Conservation (phyloP, 2,329 filamentous ascomycete species). For the Exophiala viscosa region DNA sequence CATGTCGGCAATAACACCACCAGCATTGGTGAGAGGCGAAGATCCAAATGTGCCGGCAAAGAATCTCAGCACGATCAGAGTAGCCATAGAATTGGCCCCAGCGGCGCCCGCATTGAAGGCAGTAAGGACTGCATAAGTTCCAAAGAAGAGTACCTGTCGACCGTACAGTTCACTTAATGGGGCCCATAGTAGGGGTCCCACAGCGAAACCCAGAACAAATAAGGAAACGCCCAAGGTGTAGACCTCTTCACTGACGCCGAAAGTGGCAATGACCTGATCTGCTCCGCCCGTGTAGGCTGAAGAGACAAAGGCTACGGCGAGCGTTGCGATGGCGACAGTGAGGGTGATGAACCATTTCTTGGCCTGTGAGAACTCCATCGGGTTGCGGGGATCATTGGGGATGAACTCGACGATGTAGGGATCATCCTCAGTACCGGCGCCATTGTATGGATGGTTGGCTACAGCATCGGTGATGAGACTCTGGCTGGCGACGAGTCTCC, state of each 20-base stretch:
- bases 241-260: constrained; percentile 44
- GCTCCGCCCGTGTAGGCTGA: constrained; percentile 58
- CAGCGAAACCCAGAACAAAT: constrained; percentile 51
- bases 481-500: constrained; percentile 1
- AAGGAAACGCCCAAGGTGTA: constrained; percentile 48
- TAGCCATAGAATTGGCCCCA: constrained; percentile 62
- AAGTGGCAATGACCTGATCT: constrained; percentile 47
- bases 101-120: constrained; percentile 64
- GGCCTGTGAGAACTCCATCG: constrained; percentile 64
- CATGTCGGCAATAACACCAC: constrained; percentile 61
- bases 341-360: constrained; percentile 67
- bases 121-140: constrained; percentile 59
- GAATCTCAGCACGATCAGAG: constrained; percentile 63
- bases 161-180: constrained; percentile 31
- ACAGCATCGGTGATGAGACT: constrained; percentile 1
- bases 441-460: constrained; percentile 37
- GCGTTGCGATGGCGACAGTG: constrained; percentile 61
- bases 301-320: constrained; percentile 52
- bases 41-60: constrained; percentile 62
- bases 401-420: constrained; percentile 56
- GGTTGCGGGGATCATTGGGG: constrained; percentile 48
- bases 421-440: constrained; percentile 69
- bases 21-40: constrained; percentile 60
- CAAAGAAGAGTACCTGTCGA: constrained; percentile 47
- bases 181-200: constrained; percentile 55